phyloP scores from a whole-genome alignment of 2,329 filamentous ascomycete species.

The Trichoderma pleuroti region DNA sequence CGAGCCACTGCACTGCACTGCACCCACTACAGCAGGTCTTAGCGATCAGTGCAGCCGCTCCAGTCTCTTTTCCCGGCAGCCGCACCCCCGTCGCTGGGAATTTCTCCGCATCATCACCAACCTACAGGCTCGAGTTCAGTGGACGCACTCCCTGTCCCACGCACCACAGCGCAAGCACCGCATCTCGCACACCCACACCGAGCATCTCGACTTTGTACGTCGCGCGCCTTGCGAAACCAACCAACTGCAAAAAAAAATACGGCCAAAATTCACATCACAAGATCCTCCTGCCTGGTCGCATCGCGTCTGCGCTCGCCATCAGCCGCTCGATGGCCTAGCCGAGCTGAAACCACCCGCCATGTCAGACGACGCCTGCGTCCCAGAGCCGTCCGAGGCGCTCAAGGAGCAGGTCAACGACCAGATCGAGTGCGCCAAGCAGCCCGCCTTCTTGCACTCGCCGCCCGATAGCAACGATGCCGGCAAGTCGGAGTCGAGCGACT shows the following conservation, averaged over 20 bases:
- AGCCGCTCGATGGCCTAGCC: constrained; percentile 34
- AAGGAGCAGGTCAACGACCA: constrained; percentile 29
- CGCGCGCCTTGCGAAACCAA: constrained; percentile 7
- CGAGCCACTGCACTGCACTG: background rate
- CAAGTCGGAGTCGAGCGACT: constrained; percentile 59
- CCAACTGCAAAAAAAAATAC: background rate
- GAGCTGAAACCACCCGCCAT: constrained; percentile 43
- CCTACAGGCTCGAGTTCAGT: constrained; percentile 4
- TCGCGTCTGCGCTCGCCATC: constrained; percentile 15
- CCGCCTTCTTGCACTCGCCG: constrained; percentile 56
- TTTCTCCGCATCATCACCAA: constrained; percentile 27
- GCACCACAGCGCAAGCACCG: constrained; percentile 19
- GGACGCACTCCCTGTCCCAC: constrained; percentile 21
- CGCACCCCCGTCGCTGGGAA: constrained; percentile 22
- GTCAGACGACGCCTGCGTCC: constrained; percentile 54
- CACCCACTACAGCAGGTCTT: background rate
- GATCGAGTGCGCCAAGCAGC: constrained; percentile 37
- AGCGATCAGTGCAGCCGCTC: background rate
- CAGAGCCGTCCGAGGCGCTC: constrained; percentile 32
- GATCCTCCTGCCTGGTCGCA: constrained; percentile 16
- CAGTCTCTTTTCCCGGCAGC: constrained; percentile 20
- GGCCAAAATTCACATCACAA: background rate
- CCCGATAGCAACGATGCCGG: constrained; percentile 60
- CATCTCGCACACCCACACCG: constrained; percentile 18
- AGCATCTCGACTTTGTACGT: constrained; percentile 14